Evolutionary conservation across 177 flowering plant genomes (phyloP).

Genomic region (Vitis hybrid): DNA sequence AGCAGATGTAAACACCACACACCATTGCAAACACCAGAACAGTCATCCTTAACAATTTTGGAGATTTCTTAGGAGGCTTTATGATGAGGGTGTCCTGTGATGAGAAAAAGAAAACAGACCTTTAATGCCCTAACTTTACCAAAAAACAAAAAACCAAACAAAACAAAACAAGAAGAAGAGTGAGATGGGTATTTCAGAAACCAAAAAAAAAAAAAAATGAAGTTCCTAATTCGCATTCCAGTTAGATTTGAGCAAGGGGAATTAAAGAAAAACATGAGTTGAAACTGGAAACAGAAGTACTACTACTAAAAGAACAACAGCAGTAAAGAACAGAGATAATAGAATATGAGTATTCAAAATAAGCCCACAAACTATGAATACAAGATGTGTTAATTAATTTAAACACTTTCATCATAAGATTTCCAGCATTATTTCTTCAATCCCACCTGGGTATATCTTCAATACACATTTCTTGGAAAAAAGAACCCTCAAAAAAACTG

Average conservation of each 20-base stretch:
- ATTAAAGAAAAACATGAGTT: no score
- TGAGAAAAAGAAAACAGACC: not conserved
- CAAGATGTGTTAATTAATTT: not conserved
- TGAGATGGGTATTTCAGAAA: no score
- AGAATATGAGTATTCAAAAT: no score
- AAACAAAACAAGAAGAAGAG: not conserved
- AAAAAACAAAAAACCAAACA: not conserved
- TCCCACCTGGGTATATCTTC: not conserved
- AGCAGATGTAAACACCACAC: slow-evolving; percentile 68
- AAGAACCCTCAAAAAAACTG: not conserved
- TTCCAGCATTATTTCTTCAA: not conserved
- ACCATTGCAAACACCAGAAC: slow-evolving; percentile 62
- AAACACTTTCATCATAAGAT: slow-evolving; percentile 12
- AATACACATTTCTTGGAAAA: not conserved
- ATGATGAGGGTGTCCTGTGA: slow-evolving; percentile 52
- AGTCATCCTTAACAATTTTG: slow-evolving; percentile 55
- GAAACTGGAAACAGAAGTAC: no score
- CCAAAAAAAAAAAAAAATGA: no score
- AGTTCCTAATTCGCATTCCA: no score
- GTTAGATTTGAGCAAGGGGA: no score
- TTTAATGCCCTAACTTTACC: not conserved
- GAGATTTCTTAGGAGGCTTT: slow-evolving; percentile 70
- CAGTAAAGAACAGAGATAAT: no score
- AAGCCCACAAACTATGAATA: no score
- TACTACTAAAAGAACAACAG: no score